Percentiles rank a stretch among this genome's conserved stretches.
Evolutionary conservation across 176 grass and related monocot species (phyloP).

Genomic region (Carex pumila): DNA sequence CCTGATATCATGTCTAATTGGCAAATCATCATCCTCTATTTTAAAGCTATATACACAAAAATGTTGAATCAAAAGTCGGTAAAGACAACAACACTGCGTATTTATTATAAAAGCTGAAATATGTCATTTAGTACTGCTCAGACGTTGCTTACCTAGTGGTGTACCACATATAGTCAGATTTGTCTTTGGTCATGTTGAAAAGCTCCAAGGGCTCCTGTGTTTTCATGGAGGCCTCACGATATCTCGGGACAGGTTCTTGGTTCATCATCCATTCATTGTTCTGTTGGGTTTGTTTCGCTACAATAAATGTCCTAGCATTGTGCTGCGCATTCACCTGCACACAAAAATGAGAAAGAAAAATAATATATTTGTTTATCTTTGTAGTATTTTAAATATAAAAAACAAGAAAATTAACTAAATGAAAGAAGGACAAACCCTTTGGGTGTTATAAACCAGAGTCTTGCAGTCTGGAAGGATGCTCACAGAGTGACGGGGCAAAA

Average conservation of each 20-base stretch:
- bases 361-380: neutral
- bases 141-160: slow-evolving; percentile 53
- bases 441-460: slow-evolving; percentile 70
- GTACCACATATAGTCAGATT: slow-evolving; percentile 81
- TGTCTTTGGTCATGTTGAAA: slow-evolving; percentile 73
- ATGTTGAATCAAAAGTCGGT: neutral
- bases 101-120: neutral
- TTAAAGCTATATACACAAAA: slow-evolving; percentile 42
- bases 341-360: slow-evolving; percentile 11
- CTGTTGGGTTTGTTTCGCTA: slow-evolving; percentile 13
- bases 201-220: slow-evolving; percentile 48
- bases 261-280: slow-evolving; percentile 67
- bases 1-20: slow-evolving; percentile 70
- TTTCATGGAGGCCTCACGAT: slow-evolving; percentile 22
- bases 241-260: slow-evolving; percentile 43
- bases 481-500: slow-evolving; percentile 58
- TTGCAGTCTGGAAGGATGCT: slow-evolving; percentile 76
- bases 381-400: neutral
- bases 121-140: neutral
- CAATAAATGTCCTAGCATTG: slow-evolving; percentile 56
- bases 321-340: slow-evolving; percentile 79
- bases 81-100: neutral
- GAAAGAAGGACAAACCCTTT: slow-evolving; percentile 42
- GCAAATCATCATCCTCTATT: slow-evolving; percentile 62
- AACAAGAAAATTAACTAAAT: neutral